Evolutionary conservation across 2,329 filamentous ascomycete species (phyloP).

Genomic region (Cryphonectria parasitica): DNA sequence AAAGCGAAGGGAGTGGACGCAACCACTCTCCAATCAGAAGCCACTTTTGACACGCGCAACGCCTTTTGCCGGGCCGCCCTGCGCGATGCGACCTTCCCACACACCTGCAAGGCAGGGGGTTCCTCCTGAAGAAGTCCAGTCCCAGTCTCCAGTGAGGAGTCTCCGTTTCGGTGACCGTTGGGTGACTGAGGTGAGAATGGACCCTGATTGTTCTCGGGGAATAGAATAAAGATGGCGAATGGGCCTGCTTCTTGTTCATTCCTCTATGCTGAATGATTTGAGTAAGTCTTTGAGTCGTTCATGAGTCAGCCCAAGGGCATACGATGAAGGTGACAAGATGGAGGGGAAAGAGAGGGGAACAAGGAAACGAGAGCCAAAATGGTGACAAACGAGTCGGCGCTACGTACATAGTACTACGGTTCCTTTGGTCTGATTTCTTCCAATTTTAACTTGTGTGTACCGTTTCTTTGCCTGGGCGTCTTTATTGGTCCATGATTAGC

Average conservation of each 20-base stretch:
- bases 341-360: too few relatives aligned
- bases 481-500: neutral
- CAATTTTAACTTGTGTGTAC: neutral
- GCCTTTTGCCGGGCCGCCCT: neutral
- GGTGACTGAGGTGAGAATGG: neutral
- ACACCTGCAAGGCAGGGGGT: neutral
- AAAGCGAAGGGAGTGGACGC: neutral
- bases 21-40: conserved; percentile 2
- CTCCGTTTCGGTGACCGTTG: conserved; percentile 11
- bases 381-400: neutral
- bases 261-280: neutral
- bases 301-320: neutral
- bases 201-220: too few relatives aligned
- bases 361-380: neutral
- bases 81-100: neutral
- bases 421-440: neutral
- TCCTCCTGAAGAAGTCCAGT: neutral
- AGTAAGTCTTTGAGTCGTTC: neutral
- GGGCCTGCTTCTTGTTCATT: too few relatives aligned
- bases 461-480: neutral
- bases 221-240: neutral
- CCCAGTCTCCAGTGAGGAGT: neutral
- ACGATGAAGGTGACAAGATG: neutral
- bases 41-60: conserved; percentile 8
- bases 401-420: neutral